phyloP scores from a whole-genome alignment of 495 filamentous ascomycete genomes.

The Schizothecium vesticola region DNA sequence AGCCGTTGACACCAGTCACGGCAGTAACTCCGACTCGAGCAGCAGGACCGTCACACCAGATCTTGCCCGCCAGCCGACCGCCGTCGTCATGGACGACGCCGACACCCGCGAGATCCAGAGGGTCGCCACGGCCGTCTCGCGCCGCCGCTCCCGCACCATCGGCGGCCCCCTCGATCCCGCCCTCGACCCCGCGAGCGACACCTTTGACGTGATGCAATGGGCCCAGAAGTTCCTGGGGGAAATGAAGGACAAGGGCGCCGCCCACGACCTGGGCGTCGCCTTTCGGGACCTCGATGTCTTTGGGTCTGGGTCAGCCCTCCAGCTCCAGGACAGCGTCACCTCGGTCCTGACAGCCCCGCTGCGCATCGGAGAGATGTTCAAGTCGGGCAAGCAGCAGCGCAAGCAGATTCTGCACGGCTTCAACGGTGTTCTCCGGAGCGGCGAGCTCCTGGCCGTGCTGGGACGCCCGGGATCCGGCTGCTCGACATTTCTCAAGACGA shows the following conservation, averaged over 20 bases:
- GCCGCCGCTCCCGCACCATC: conserved; percentile 2
- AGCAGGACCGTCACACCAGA: not conserved
- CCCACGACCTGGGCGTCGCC: conserved; percentile 32
- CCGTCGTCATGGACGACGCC: conserved; percentile 17
- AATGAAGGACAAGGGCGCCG: conserved; percentile 22
- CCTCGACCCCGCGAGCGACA: conserved; percentile 19
- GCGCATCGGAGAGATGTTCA: conserved; percentile 41
- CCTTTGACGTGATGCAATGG: conserved; percentile 25
- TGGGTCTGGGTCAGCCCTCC: conserved; percentile 49
- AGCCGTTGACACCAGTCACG: not conserved
- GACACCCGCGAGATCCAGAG: conserved; percentile 18
- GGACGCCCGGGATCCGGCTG: conserved; percentile 59
- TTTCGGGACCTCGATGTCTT: conserved; percentile 52
- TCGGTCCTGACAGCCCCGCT: conserved; percentile 46
- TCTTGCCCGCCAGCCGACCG: not conserved
- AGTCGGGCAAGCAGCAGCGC: conserved; percentile 21
- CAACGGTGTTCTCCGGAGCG: conserved; percentile 64
- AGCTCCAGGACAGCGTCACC: conserved; percentile 52
- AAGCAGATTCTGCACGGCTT: conserved; percentile 64
- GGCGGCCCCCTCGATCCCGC: conserved; percentile 5
- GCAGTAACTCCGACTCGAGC: not conserved
- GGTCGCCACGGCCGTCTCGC: conserved; percentile 24
- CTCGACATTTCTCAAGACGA: conserved; percentile 63
- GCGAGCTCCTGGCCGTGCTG: conserved; percentile 77
- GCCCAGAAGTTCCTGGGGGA: conserved; percentile 17